These are phyloP conservation scores for Gossypium herbaceum DNA, from an alignment of 345 rosid genomes.

Conservation along the genomic window DNA sequence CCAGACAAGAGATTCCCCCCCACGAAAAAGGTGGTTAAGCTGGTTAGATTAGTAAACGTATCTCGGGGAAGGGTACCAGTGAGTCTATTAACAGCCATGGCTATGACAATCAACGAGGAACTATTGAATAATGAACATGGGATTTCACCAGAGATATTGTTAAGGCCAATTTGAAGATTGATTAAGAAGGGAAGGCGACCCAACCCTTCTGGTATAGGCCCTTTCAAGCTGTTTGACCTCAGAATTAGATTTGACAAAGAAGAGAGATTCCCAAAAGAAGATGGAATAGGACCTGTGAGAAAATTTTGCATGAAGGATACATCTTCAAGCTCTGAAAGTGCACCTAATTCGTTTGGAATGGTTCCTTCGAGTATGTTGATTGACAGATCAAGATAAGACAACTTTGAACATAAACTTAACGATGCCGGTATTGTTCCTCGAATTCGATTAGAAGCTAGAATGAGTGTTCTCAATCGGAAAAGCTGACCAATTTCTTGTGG, in stretches of 20 bases:
- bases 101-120: conserved; percentile 11
- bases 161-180: neutral
- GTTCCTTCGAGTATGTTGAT: neutral
- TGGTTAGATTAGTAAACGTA: conserved; percentile 2
- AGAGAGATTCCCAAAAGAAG: conserved; percentile 11
- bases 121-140: conserved; percentile 22
- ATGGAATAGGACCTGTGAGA: conserved; percentile 13
- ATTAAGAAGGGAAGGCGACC: neutral
- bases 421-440: conserved; percentile 4
- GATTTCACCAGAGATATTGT: conserved; percentile 19
- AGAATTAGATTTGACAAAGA: conserved; percentile 1
- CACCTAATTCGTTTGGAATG: conserved; percentile 9
- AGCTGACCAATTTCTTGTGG: neutral
- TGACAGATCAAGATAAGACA: neutral
- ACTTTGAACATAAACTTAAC: neutral
- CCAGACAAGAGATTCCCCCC: conserved; percentile 11
- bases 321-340: conserved; percentile 9
- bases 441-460: neutral
- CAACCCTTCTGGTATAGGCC: conserved; percentile 4
- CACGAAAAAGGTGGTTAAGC: neutral
- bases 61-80: conserved; percentile 10
- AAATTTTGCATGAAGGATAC: neutral
- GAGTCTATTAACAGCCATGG: neutral
- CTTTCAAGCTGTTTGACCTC: neutral
- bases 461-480: conserved; percentile 1